Conservation (phyloP, 2,329 filamentous ascomycete species). For the Exophiala calicioides region DNA sequence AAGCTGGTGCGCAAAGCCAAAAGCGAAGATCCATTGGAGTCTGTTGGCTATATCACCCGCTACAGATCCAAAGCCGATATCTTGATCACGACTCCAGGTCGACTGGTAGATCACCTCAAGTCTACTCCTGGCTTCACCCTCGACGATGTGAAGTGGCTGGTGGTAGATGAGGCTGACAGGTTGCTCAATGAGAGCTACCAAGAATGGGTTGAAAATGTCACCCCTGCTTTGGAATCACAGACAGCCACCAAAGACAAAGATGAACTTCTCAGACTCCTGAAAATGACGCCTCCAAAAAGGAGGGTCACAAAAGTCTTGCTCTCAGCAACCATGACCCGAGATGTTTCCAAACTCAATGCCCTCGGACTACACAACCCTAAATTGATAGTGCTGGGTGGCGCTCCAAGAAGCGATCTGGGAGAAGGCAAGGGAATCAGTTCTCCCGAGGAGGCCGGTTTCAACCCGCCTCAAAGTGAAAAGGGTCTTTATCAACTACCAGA, state of each 20-base stretch:
- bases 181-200: conserved; percentile 89
- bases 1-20: conserved; percentile 47
- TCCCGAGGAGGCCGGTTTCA: conserved; percentile 2
- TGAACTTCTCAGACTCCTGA: conserved; percentile 76
- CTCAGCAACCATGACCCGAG: conserved; percentile 93
- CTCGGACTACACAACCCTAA: conserved; percentile 64
- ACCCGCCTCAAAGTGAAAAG: conserved; percentile 47
- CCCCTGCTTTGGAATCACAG: conserved; percentile 75
- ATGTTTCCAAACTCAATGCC: conserved; percentile 83
- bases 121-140: conserved; percentile 83
- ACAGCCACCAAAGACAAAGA: conserved; percentile 84
- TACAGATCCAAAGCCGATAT: conserved; percentile 78
- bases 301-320: conserved; percentile 65
- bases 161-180: conserved; percentile 94
- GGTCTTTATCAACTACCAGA: conserved; percentile 61
- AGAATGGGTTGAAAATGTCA: conserved; percentile 77
- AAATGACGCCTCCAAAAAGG: conserved; percentile 71
- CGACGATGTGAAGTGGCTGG: conserved; percentile 76
- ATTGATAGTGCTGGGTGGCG: conserved; percentile 57
- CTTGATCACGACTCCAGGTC: conserved; percentile 89
- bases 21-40: conserved; percentile 40
- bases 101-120: conserved; percentile 91
- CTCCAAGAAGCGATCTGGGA: conserved; percentile 26
- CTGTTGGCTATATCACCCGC: conserved; percentile 64
- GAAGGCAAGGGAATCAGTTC: conserved; percentile 14